Evolutionary conservation across 169 alveolate genomes (phyloP).

Genomic region (Cytauxzoon felis): DNA sequence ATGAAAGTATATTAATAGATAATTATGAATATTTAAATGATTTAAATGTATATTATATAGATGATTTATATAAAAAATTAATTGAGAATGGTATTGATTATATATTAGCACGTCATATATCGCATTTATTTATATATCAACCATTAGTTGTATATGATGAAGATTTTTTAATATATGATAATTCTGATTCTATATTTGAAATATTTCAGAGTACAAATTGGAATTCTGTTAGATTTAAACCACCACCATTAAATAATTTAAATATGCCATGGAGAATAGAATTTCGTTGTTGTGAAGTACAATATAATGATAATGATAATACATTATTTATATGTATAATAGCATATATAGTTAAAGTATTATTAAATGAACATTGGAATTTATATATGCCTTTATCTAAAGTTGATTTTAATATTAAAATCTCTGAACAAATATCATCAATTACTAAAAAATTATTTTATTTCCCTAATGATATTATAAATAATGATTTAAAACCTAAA

Average conservation of each 20-base stretch:
- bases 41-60: constrained; percentile 76
- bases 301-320: constrained; percentile 92
- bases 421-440: constrained; percentile 81
- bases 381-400: constrained; percentile 88
- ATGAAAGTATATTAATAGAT: constrained; percentile 67
- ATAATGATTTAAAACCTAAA: constrained; percentile 48
- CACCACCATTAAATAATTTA: constrained; percentile 32
- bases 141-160: constrained; percentile 88
- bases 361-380: constrained; percentile 76
- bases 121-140: constrained; percentile 85
- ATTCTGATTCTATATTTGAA: constrained; percentile 85
- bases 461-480: constrained; percentile 69
- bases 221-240: constrained; percentile 93
- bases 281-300: constrained; percentile 92
- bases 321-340: constrained; percentile 79
- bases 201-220: constrained; percentile 93
- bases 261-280: constrained; percentile 92
- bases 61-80: constrained; percentile 71
- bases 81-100: constrained; percentile 78
- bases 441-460: constrained; percentile 78
- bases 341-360: constrained; percentile 68
- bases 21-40: constrained; percentile 78
- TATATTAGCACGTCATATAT: constrained; percentile 85
- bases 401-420: constrained; percentile 86
- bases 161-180: constrained; percentile 43